Base-by-base conservation (phyloP, 768 basidiomycete genomes). In the Suillus subaureus region DNA sequence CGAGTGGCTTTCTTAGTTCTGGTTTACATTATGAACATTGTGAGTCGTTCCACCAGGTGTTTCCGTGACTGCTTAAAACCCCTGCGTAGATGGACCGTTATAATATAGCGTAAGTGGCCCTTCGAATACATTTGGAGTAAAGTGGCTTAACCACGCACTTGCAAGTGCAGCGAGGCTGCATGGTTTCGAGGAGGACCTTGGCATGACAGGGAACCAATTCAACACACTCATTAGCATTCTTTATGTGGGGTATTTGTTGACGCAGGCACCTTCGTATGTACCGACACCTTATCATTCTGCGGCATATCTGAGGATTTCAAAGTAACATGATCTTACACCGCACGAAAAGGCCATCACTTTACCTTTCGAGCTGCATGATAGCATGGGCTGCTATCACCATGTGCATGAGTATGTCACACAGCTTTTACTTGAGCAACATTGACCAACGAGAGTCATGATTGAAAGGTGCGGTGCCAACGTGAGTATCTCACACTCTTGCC, bases 261-360 rank as follows among this genome's bases (percentile, higher is more conserved):
- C 89, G 87, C 90, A 92, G 72, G 82, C 89, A 61, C 89, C 89
- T 26, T 89, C 87, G 86, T 89, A 67, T 71, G 87, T 75, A 69
- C 47, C 12, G 49, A 26, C 39, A n/a, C 49, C 21, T 28, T 42
- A 16, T 33, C n/a, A 0, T 56, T 18, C n/a, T 61, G 42, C 8
- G 37, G 15, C 12, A 28, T 31, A 43, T 54, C 40, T 63, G 35
- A 66, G 16, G 31, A 15, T 40, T 23, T 35, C 21, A 7, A 69
- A 91, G 90, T 23, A 91, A 90, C 70, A 87, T 89, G 82, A 84
- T 89, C 61, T 74, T 91, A 47, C 86, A 87, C 70, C 82, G 82
- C 71, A 84, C 90, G 35, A 87, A 85, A 42, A 81, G 82, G 70
- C 91, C 90, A 8, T 91, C 89, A 1, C 72, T 87, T 64, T 89